Conservation (phyloP, 345 rosid genomes). For the Gynandropsis gynandra region DNA sequence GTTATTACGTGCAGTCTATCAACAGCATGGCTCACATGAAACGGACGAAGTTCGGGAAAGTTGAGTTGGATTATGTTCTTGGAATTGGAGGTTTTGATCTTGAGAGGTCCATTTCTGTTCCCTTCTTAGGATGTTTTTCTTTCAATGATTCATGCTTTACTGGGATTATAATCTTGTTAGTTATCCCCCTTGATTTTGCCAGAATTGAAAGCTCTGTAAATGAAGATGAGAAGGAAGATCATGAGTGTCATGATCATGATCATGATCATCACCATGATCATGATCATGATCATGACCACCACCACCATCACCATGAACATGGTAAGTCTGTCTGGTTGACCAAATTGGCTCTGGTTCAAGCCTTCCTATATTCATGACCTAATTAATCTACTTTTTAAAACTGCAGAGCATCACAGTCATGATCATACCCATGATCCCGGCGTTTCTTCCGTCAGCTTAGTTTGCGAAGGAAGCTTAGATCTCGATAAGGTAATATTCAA, state of each 20-base stretch:
- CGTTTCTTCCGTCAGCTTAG: conserved; percentile 88
- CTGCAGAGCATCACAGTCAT: conserved; percentile 62
- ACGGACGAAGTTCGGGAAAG: conserved; percentile 69
- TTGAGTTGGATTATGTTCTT: conserved; percentile 92
- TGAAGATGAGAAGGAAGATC: conserved; percentile 48
- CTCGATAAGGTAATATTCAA: conserved; percentile 74
- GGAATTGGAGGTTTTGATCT: conserved; percentile 98
- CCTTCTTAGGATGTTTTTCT: conserved; percentile 12
- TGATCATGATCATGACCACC: too few species aligned
- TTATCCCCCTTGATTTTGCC: conserved; percentile 15
- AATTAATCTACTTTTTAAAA: conserved; percentile 14
- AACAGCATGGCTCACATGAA: conserved; percentile 75
- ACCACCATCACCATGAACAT: conserved; percentile 55
- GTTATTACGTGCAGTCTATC: conserved; percentile 49
- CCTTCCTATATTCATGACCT: conserved; percentile 10
- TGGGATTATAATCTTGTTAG: conserved; percentile 4
- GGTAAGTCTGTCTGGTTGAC: conserved; percentile 36
- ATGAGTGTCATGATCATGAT: conserved; percentile 36
- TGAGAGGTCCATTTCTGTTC: conserved; percentile 56
- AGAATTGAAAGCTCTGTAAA: conserved; percentile 81
- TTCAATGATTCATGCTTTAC: conserved; percentile 16
- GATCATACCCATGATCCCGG: conserved; percentile 96
- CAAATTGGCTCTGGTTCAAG: background rate
- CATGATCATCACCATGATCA: conserved; percentile 47
- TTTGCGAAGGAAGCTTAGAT: conserved; percentile 88